Conservation (phyloP, 371 early-diverging fungal genomes). For the Apophysomyces elegans region DNA sequence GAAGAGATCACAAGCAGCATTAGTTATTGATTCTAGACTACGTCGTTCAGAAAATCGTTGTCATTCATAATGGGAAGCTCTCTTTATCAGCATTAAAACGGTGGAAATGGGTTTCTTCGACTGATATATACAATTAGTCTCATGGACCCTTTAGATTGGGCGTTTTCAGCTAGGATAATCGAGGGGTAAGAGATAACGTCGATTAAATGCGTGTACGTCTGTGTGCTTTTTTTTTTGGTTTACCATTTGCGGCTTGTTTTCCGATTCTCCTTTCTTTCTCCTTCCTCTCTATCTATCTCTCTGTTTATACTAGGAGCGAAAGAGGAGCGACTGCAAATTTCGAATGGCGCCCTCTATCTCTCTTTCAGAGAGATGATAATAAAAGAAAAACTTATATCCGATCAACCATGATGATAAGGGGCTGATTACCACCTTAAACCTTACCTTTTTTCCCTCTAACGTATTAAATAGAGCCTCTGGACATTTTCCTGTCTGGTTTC, state of each 20-base stretch:
- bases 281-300: background rate
- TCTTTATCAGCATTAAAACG: no score
- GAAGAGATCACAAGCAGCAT: background rate
- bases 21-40: no score
- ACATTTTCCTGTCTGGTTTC: background rate
- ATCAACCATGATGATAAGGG: constrained; percentile 2
- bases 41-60: no score
- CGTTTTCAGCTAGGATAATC: no score
- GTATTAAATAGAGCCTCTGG: background rate
- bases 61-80: no score
- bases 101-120: no score
- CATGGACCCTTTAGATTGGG: no score
- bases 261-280: background rate
- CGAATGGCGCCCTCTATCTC: background rate
- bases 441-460: background rate
- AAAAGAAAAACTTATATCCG: background rate
- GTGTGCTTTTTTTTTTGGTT: background rate
- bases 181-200: no score
- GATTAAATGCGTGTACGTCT: no score
- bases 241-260: background rate
- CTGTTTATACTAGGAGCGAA: background rate
- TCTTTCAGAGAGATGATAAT: no score
- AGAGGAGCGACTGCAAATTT: background rate
- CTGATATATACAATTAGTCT: no score
- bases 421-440: constrained; percentile 1